Percentiles rank a stretch among this genome's conserved stretches.
Conservation (phyloP, 2,329 filamentous ascomycete genomes). For the Didymella keratinophila region DNA sequence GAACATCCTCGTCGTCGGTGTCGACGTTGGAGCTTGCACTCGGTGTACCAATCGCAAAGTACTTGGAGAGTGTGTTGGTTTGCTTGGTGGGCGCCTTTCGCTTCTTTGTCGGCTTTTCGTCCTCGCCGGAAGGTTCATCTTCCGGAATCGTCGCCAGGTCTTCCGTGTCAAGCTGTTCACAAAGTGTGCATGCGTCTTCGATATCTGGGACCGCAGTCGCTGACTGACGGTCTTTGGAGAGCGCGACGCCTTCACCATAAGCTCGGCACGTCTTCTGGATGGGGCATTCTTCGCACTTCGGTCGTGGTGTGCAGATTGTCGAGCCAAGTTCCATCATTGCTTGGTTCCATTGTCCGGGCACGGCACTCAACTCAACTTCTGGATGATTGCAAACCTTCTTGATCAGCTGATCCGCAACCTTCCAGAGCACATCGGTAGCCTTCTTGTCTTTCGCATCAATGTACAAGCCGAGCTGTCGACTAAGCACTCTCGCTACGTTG, state of each 20-base stretch:
- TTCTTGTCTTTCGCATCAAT: slow-evolving; percentile 66
- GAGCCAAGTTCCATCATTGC: slow-evolving; percentile 72
- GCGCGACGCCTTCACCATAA: slow-evolving; percentile 42
- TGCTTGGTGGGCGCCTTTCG: slow-evolving; percentile 29
- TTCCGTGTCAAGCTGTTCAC: slow-evolving; percentile 41
- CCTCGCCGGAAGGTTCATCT: slow-evolving; percentile 24
- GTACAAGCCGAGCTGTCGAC: slow-evolving; percentile 65
- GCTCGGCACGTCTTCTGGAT: slow-evolving; percentile 44
- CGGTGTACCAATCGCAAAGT: slow-evolving; percentile 37
- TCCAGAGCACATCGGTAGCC: slow-evolving; percentile 64
- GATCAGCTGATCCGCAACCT: slow-evolving; percentile 64
- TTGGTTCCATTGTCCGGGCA: slow-evolving; percentile 69
- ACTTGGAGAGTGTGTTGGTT: slow-evolving; percentile 41
- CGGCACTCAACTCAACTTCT: slow-evolving; percentile 53
- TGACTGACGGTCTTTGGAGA: slow-evolving; percentile 28
- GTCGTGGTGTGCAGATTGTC: slow-evolving; percentile 67
- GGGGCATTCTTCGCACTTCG: slow-evolving; percentile 58
- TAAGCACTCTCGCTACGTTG: slow-evolving; percentile 68
- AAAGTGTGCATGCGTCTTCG: slow-evolving; percentile 43
- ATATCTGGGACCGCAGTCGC: slow-evolving; percentile 32
- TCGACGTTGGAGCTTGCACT: slow-evolving; percentile 23
- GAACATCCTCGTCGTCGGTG: slow-evolving; percentile 17
- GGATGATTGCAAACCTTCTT: slow-evolving; percentile 56
- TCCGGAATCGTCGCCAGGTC: slow-evolving; percentile 37
- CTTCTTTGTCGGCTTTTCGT: slow-evolving; percentile 33